A percentile compares a stretch with the other conserved stretches of the same genome.
These are phyloP conservation scores for Plasmodium knowlesi DNA, from an alignment of 169 alveolate genomes.

Conservation along the genomic window DNA sequence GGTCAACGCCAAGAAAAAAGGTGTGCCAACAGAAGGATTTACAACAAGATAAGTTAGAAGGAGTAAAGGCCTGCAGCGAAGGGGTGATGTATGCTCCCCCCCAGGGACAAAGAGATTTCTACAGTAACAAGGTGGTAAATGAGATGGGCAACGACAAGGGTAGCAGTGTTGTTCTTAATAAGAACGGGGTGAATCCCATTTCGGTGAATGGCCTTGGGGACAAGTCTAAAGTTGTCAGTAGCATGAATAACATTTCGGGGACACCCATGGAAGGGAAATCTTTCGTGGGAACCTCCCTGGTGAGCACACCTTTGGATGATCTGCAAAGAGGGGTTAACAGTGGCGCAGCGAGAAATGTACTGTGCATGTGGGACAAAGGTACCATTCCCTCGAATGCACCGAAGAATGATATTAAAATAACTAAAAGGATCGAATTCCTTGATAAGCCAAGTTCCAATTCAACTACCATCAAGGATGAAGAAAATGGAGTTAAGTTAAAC, in stretches of 20 bases:
- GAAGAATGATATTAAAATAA: background rate
- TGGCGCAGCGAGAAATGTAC: background rate
- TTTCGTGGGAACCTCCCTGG: background rate
- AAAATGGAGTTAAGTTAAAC: background rate
- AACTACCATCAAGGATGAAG: background rate
- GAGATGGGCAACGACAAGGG: background rate
- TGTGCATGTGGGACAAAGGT: background rate
- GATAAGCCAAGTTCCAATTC: background rate
- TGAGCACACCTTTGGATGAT: background rate
- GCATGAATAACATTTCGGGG: background rate
- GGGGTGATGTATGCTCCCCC: background rate
- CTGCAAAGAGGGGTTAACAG: background rate
- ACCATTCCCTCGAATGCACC: background rate
- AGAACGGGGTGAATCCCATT: background rate
- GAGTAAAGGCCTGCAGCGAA: background rate
- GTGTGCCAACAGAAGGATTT: background rate
- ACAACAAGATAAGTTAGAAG: background rate
- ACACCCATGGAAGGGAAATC: background rate
- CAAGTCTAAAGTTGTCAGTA: background rate
- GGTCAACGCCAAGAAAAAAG: background rate
- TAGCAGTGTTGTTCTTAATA: background rate
- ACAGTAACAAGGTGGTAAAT: background rate
- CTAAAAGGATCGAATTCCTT: background rate
- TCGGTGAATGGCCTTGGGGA: background rate
- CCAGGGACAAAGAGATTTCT: background rate